Evolutionary conservation across 2,329 filamentous ascomycete genomes (phyloP), one percentile per base, ranked within the genome.

Genomic region (Phaeophleospora eucalypticola): DNA sequence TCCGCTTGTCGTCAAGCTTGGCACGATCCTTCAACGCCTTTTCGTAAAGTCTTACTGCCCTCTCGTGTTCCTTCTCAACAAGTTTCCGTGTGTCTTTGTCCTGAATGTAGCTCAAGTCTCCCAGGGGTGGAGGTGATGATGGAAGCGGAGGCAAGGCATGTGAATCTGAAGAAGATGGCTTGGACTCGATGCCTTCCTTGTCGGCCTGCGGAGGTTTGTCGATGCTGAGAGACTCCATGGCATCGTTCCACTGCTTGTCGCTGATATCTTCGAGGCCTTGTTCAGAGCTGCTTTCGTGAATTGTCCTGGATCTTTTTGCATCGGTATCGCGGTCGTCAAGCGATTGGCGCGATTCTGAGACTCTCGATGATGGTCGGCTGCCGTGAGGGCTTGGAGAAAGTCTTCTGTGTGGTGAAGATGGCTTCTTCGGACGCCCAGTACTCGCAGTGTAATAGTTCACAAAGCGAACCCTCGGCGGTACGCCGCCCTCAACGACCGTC

Each of bases 371-470:
- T 16, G 39, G 19, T 36, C 36, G 43, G 27, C 44, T 46, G 15
- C 42, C 39, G 35, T 46, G 32, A 15, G 49, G 46, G 33, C 45
- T 49, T 2, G 27, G 39, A 33, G 52, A 56, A 4, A 20, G 16
- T 14, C 51, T 46, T 10, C 46, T 40, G 53, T 74, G 72, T 12
- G 68, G 67, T 57, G 86, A 63, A 48, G 70, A 70, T 4, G 66
- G 64, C 53, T 68, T 70, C 58, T 73, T 89, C 2, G 77, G 76
- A 48, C 81, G 76, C 3, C 89, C 89, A 8, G 85, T 84, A 55
- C 86, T 89, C n/a, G 86, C 79, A 1, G 89, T 95, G 63, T 91
- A 95, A 65, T 95, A 95, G 63, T 95, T 95, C 47, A 88, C 76
- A 59, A 95, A 95, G 14, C 89, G 78, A 9, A 93, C 79, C 43